A percentile compares a stretch with the other conserved stretches of the same genome.
Conservation (phyloP, 805 yeast species). For the Candida xyloterini region DNA sequence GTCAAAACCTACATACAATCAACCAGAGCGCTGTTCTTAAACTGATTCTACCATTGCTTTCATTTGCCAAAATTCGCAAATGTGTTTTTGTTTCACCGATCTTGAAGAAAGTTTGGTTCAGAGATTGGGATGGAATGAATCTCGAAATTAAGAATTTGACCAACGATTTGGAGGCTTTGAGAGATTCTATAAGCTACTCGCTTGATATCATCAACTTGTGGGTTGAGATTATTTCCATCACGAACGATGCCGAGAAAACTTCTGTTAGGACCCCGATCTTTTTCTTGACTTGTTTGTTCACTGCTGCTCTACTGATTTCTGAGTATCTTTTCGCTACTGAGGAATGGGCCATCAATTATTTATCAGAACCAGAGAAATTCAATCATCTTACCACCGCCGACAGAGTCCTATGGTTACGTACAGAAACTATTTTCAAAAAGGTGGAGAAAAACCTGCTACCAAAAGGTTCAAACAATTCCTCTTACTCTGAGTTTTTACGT, state of each 20-base stretch:
- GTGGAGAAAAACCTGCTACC: slow-evolving; percentile 59
- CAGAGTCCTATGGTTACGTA: slow-evolving; percentile 61
- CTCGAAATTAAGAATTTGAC: slow-evolving; percentile 43
- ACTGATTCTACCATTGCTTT: slow-evolving; percentile 61
- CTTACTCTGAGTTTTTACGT: slow-evolving; percentile 57
- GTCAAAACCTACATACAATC: slow-evolving; percentile 46
- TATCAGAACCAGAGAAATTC: slow-evolving; percentile 24
- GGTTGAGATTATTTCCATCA: slow-evolving; percentile 68
- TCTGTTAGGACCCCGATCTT: slow-evolving; percentile 74
- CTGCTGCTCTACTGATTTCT: slow-evolving; percentile 58
- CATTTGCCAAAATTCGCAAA: slow-evolving; percentile 65
- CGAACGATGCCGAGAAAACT: slow-evolving; percentile 61
- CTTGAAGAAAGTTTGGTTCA: slow-evolving; percentile 55
- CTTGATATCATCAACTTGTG: slow-evolving; percentile 62
- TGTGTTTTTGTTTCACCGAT: slow-evolving; percentile 61
- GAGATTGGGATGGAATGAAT: slow-evolving; percentile 71
- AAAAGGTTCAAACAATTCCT: slow-evolving; percentile 46
- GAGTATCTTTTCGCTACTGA: slow-evolving; percentile 61
- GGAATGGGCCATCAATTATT: slow-evolving; percentile 41
- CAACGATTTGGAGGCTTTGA: slow-evolving; percentile 57
- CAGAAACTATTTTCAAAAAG: slow-evolving; percentile 56
- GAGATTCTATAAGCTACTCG: slow-evolving; percentile 59
- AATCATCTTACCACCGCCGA: slow-evolving; percentile 39
- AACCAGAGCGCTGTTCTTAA: slow-evolving; percentile 55
- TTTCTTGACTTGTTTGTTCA: slow-evolving; percentile 67